A percentile compares a stretch with the other conserved stretches of the same genome.
These are phyloP conservation scores for Achaetomium macrosporum DNA, from an alignment of 2,329 filamentous ascomycete species.

Conservation along the genomic window DNA sequence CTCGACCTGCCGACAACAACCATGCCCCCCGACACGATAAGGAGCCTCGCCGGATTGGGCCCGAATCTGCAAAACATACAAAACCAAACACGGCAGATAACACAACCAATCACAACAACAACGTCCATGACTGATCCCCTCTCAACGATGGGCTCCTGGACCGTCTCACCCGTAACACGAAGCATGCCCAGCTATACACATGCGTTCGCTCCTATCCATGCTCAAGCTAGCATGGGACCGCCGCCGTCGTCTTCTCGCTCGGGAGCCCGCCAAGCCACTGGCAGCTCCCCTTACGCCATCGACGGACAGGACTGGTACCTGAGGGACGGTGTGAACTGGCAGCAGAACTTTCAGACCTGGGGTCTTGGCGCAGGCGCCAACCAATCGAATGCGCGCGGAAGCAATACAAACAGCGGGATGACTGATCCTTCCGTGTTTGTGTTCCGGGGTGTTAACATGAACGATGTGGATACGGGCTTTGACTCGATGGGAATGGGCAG, in stretches of 20 bases:
- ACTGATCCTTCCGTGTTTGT: conserved; percentile 26
- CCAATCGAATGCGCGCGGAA: background rate
- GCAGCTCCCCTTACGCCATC: conserved; percentile 34
- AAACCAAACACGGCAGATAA: conserved; percentile 11
- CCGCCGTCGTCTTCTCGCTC: conserved; percentile 16
- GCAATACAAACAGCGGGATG: conserved; percentile 9
- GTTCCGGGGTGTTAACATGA: conserved; percentile 24
- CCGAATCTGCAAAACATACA: conserved; percentile 22
- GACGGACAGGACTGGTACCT: conserved; percentile 54
- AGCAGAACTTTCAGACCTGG: conserved; percentile 53
- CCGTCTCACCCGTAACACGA: conserved; percentile 14
- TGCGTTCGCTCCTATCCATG: conserved; percentile 16
- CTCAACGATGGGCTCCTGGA: conserved; percentile 19
- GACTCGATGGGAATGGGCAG: conserved; percentile 25
- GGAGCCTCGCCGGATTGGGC: conserved; percentile 22
- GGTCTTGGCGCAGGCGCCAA: conserved; percentile 30
- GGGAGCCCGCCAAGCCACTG: conserved; percentile 28
- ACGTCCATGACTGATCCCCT: conserved; percentile 24
- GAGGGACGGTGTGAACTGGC: conserved; percentile 52
- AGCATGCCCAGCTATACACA: conserved; percentile 19
- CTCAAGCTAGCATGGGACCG: conserved; percentile 5
- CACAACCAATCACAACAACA: conserved; percentile 14
- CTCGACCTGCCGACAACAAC: conserved; percentile 24
- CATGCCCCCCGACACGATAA: conserved; percentile 28
- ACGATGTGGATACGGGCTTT: conserved; percentile 21